Conservation (phyloP, 139 green algal species). For the Astrephomene gubernaculifera region DNA sequence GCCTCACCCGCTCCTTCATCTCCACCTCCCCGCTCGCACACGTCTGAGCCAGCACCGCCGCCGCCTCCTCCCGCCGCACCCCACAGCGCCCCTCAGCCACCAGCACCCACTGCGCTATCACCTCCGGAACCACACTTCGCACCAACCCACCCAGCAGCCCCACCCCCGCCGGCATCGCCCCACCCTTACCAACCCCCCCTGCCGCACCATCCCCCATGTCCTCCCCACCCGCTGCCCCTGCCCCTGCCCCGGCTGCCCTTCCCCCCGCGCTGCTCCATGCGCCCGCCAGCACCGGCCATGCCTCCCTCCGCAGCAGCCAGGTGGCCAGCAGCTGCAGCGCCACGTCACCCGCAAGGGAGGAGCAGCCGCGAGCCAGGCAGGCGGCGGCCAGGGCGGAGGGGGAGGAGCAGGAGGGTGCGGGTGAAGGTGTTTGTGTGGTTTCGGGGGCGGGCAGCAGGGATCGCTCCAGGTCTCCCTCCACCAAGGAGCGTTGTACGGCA, state of each 20-base stretch:
- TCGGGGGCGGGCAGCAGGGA: neutral
- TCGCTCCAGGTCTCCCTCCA: constrained; percentile 46
- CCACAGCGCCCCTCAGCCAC: constrained; percentile 20
- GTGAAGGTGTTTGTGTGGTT: neutral
- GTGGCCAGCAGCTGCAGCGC: constrained; percentile 31
- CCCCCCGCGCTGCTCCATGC: neutral
- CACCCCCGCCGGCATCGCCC: neutral
- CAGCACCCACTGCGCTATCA: constrained; percentile 35
- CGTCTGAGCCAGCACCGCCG: constrained; percentile 42
- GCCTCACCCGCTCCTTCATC: constrained; percentile 43
- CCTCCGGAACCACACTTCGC: constrained; percentile 13
- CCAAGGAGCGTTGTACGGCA: constrained; percentile 32
- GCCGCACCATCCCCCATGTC: neutral
- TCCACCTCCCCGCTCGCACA: constrained; percentile 37
- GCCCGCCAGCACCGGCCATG: constrained; percentile 32
- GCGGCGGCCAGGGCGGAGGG: neutral
- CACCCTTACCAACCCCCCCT: constrained; percentile 9
- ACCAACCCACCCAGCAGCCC: constrained; percentile 39
- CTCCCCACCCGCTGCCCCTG: no score
- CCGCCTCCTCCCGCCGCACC: neutral
- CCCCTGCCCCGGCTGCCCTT: neutral
- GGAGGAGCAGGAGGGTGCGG: neutral
- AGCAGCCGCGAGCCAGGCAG: neutral
- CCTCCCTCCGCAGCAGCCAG: constrained; percentile 7
- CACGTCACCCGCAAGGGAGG: constrained; percentile 24